Evolutionary conservation across 768 basidiomycete genomes (phyloP), one percentile per base, ranked within the genome.

Genomic region (Flagelloscypha sp.): DNA sequence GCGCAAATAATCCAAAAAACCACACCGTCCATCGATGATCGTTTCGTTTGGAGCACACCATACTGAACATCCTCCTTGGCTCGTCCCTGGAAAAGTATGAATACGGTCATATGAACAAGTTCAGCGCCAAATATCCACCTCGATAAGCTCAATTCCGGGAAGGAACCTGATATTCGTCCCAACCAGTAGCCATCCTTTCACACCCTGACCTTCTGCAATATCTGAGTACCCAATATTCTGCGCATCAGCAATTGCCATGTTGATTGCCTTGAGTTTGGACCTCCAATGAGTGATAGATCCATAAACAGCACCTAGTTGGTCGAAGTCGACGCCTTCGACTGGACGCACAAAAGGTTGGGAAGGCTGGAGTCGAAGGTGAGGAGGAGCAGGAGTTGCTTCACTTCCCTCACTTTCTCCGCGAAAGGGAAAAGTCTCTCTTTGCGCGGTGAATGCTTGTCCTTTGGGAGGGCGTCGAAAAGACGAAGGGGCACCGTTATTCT

Each of bases 1-100:
- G 59, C 50, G 4, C 80, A 61, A 13, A 78, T 58, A 12, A 63
- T 56, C 79, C 83, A 84, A 44, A 81, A 71, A 3, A 68, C 65
- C 20, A 65, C 38, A 15, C 53, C 52, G 43, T 75, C 71, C 40
- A 71, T 41, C 32, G 52, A 36, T 23, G 59, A 68, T 24, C 70
- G 60, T 52, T 75, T 70, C 41, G 70, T 65, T 54, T 84, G 81
- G 32, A 88, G 58, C 17, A 83, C 75, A 39, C 79, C 75, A 84
- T 85, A 90, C 36, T 80, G 59, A 23, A 90, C 74, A 52, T 88
- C 85, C 48, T 88, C 84, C 54, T 84, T 86, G 10, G 84, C 79
- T 40, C 81, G 61, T 2, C 86, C 86, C n/a, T n/a, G n/a, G n/a
- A n/a, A n/a, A n/a, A n/a, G n/a, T n/a, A n/a, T n/a, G n/a, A n/a